Base-by-base conservation (phyloP, 768 basidiomycete species). In the Boletus sp. region DNA sequence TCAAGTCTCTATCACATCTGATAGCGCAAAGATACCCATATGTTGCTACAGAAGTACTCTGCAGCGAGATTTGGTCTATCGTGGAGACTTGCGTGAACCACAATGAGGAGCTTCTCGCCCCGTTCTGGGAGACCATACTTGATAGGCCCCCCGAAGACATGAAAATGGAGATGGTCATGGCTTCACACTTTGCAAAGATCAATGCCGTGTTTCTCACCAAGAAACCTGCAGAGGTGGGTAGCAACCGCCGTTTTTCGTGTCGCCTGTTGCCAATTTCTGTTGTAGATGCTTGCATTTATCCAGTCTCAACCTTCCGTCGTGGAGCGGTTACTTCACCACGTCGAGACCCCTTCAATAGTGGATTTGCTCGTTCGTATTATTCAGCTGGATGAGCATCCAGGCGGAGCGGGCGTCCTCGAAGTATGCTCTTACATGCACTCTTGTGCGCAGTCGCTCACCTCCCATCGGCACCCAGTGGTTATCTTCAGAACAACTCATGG, bases 21-120 rank as follows among this genome's bases (percentile, higher is more conserved):
- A 58, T 32, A 32, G 17, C 21, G 7, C 30, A 25, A 47, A 97
- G 95, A 72, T 98, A 93, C 71, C 93, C 95, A 2, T 88, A 91
- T 64, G 84, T 94, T 21, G 88, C 93, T 15, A 93, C 95, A 27
- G 96, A 98, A 70, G 93, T 98, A 23, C 81, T 98, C 33, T 95
- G 93, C 74, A 90, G 91, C 71, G 94, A 96, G 63, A 87, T 96
- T 72, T 97, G 93, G 88, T 90, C 88, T 21, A 91, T 98, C 64
- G 85, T 93, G 45, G 93, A 94, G 72, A 92, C 91, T 1, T 90
- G 93, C 63, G 76, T 96, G 63, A 80, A 79, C 62, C 77, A 87
- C 62, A 77, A 81, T 48, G 77, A 84, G 10, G 83, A 87, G 54
- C 78, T 97, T 50, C 79, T 98, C 49, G 75, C 79, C 37, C 89